Evolutionary conservation across 1,284 basidiomycete species (phyloP).

Genomic region (Irpex sp.): DNA sequence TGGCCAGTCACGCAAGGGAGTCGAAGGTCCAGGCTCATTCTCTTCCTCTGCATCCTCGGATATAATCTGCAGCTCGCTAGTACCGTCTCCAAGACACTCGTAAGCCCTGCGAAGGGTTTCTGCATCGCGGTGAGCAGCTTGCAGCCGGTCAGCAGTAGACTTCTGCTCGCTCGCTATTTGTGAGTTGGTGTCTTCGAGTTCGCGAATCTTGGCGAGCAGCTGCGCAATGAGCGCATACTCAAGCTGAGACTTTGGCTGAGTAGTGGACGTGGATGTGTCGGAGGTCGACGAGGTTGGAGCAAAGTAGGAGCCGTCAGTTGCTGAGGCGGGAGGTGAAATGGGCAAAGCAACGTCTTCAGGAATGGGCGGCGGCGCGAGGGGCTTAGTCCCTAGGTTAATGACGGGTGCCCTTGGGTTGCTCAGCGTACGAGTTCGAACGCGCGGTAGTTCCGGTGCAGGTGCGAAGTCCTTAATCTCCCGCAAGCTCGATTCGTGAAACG

Average conservation of each 20-base stretch:
- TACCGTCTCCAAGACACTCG: slow-evolving; percentile 62
- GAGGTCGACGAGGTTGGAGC: neutral
- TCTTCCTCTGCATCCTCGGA: slow-evolving; percentile 29
- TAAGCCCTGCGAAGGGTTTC: slow-evolving; percentile 68
- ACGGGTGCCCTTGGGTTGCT: neutral
- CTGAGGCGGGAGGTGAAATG: neutral
- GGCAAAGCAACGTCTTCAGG: neutral
- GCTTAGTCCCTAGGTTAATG: slow-evolving; percentile 1
- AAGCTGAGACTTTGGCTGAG: slow-evolving; percentile 9
- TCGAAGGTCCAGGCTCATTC: neutral
- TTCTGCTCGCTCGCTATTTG: slow-evolving; percentile 67
- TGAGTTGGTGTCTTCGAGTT: slow-evolving; percentile 73
- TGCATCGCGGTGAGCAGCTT: slow-evolving; percentile 67
- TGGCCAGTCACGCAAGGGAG: slow-evolving; percentile 1
- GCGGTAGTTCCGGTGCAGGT: slow-evolving; percentile 36
- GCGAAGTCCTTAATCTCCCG: slow-evolving; percentile 52
- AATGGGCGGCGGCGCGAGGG: neutral
- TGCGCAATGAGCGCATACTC: slow-evolving; percentile 65
- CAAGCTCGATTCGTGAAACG: slow-evolving; percentile 15
- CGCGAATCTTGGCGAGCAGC: slow-evolving; percentile 73
- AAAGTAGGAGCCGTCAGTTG: neutral
- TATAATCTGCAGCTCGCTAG: slow-evolving; percentile 41
- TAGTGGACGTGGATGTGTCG: neutral
- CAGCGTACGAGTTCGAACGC: neutral
- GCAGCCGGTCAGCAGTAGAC: slow-evolving; percentile 56